phyloP scores from a whole-genome alignment of 2,329 filamentous ascomycete genomes.

The Falciphora oryzae region DNA sequence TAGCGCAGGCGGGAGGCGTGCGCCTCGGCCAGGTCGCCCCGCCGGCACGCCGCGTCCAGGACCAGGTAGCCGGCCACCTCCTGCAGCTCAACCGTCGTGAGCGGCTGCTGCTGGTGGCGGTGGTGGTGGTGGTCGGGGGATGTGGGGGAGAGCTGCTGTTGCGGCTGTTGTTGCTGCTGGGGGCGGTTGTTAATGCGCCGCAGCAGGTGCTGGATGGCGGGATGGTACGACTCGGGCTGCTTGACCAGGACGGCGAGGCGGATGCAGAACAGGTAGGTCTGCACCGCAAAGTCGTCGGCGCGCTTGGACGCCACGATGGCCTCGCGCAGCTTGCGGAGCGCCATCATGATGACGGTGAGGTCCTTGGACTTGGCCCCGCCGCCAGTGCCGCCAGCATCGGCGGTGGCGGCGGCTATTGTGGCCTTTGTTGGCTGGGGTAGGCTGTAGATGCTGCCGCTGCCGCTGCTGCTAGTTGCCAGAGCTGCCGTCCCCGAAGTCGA shows the following conservation, averaged over 20 bases:
- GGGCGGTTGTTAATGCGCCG: constrained; percentile 61
- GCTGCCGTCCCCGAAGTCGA: neutral
- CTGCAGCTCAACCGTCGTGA: constrained; percentile 65
- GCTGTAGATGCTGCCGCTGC: constrained; percentile 8
- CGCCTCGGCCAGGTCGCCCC: constrained; percentile 67
- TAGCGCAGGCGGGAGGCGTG: constrained; percentile 60
- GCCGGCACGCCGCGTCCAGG: constrained; percentile 82
- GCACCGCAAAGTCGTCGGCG: constrained; percentile 74
- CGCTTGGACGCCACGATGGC: constrained; percentile 75
- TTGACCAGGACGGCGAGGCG: constrained; percentile 74
- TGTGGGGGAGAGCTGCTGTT: constrained; percentile 44
- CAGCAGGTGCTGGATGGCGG: constrained; percentile 76
- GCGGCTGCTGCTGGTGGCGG: constrained; percentile 31
- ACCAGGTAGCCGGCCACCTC: constrained; percentile 79
- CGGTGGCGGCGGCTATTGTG: constrained; percentile 14
- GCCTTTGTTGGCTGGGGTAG: constrained; percentile 27
- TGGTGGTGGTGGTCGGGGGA: neutral
- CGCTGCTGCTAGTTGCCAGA: neutral
- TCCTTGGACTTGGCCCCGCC: constrained; percentile 47
- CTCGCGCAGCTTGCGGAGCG: constrained; percentile 88
- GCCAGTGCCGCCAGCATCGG: constrained; percentile 8
- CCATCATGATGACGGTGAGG: constrained; percentile 69
- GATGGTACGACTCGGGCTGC: constrained; percentile 84
- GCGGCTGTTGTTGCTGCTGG: constrained; percentile 31
- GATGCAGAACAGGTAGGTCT: constrained; percentile 88